These are phyloP conservation scores for Microcos paniculata DNA, from an alignment of 345 rosid species.

Conservation along the genomic window DNA sequence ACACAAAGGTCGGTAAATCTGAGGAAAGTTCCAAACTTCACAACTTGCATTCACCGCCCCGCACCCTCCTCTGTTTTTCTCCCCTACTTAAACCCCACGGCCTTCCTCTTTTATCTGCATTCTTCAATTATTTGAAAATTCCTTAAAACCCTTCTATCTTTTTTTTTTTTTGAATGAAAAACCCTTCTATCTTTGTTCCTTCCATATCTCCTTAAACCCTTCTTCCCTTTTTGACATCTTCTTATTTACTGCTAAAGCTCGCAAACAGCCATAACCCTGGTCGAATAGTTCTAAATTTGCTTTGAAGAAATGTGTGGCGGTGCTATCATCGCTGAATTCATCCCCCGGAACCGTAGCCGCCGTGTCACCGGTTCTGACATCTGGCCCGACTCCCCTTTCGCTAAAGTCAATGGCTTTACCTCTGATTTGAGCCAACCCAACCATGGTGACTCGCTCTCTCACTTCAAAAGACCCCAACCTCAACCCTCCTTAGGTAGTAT, in stretches of 20 bases:
- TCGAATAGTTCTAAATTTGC: background rate
- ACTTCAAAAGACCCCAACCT: constrained; percentile 28
- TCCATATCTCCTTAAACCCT: constrained; percentile 5
- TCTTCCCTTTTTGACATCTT: background rate
- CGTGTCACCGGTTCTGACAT: constrained; percentile 41
- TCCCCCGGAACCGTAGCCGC: constrained; percentile 38
- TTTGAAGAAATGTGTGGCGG: constrained; percentile 68
- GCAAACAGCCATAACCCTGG: background rate
- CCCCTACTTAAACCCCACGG: constrained; percentile 6
- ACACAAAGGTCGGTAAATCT: background rate
- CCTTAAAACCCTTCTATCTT: background rate
- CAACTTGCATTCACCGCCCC: background rate
- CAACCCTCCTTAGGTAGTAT: constrained; percentile 41
- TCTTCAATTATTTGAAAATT: background rate
- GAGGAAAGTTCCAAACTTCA: constrained; percentile 5
- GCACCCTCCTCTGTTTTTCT: background rate
- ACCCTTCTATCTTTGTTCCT: background rate
- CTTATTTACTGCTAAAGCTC: background rate
- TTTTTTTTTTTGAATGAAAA: too few relatives aligned
- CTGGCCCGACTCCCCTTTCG: constrained; percentile 50
- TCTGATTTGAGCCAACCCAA: constrained; percentile 11
- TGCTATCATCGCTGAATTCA: constrained; percentile 51
- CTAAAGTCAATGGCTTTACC: constrained; percentile 19
- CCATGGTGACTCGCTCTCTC: constrained; percentile 7
- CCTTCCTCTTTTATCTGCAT: background rate